A percentile compares a stretch with the other conserved stretches of the same genome.
These are phyloP conservation scores for Pseudogymnoascus sp. DNA, from an alignment of 2,329 filamentous ascomycete genomes.

Conservation along the genomic window DNA sequence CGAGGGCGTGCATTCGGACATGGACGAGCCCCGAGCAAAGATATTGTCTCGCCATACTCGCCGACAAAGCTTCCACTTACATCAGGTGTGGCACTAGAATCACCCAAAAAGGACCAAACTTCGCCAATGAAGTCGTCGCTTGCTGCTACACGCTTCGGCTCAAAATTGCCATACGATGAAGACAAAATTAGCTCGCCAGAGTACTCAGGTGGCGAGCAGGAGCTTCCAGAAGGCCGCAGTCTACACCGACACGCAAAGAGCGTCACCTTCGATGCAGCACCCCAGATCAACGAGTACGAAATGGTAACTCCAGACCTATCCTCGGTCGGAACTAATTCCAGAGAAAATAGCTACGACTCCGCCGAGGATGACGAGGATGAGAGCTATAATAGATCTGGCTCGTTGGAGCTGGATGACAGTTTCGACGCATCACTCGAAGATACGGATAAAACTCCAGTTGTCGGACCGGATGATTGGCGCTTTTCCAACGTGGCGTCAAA, in stretches of 20 bases:
- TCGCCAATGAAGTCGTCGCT: conserved; percentile 89
- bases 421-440: conserved; percentile 95
- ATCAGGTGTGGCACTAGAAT: conserved; percentile 23
- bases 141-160: conserved; percentile 57
- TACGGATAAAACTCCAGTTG: conserved; percentile 92
- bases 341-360: conserved; percentile 88
- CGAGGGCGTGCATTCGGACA: conserved; percentile 35
- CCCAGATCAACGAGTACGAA: conserved; percentile 95
- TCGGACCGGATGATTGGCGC: conserved; percentile 94
- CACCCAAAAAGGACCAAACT: conserved; percentile 59
- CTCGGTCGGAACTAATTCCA: conserved; percentile 78
- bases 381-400: conserved; percentile 40
- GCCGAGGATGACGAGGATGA: conserved; percentile 65
- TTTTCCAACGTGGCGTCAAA: conserved; percentile 49
- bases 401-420: conserved; percentile 63
- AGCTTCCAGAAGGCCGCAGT: conserved; percentile 55
- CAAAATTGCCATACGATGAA: conserved; percentile 53
- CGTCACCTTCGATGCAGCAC: conserved; percentile 90
- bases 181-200: conserved; percentile 61
- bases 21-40: conserved; percentile 49
- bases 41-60: conserved; percentile 48
- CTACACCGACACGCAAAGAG: conserved; percentile 86
- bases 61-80: conserved; percentile 34
- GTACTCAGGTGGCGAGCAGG: conserved; percentile 49
- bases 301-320: conserved; percentile 96